These are phyloP conservation scores for Lactarius akahatsu DNA, from an alignment of 768 basidiomycete genomes.

Conservation along the genomic window DNA sequence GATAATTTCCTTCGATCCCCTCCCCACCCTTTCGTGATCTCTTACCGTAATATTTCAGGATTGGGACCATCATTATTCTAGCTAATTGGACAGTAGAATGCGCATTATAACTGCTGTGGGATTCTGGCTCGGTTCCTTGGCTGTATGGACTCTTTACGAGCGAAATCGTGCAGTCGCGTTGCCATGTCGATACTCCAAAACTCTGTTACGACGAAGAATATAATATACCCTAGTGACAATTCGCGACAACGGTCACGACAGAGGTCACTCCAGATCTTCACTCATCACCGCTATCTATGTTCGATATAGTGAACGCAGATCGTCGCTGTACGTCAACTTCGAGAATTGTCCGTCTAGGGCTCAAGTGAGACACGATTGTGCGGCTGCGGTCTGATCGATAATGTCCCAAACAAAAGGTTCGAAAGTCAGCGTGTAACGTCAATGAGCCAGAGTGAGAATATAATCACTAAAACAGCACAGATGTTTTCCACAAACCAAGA, in stretches of 20 bases:
- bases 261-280: neutral
- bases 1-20: constrained; percentile 1
- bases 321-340: neutral
- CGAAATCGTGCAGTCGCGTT: neutral
- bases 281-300: no score
- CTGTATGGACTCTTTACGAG: constrained; percentile 9
- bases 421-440: neutral
- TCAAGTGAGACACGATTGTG: neutral
- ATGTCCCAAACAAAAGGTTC: neutral
- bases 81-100: constrained; percentile 10
- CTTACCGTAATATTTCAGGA: neutral
- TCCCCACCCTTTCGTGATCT: no score
- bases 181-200: constrained; percentile 2
- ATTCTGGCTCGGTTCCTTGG: neutral
- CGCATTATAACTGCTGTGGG: neutral
- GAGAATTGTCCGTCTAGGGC: neutral
- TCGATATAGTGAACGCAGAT: neutral
- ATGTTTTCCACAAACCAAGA: constrained; percentile 13
- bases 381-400: neutral
- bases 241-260: neutral
- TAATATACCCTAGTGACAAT: constrained; percentile 19
- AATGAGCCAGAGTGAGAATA: neutral
- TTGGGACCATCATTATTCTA: neutral
- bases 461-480: neutral
- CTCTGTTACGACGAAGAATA: neutral